Evolutionary conservation across 1,139 yeast species (phyloP), one percentile per base, ranked within the genome.

Genomic region (Geotrichum carabidarum): DNA sequence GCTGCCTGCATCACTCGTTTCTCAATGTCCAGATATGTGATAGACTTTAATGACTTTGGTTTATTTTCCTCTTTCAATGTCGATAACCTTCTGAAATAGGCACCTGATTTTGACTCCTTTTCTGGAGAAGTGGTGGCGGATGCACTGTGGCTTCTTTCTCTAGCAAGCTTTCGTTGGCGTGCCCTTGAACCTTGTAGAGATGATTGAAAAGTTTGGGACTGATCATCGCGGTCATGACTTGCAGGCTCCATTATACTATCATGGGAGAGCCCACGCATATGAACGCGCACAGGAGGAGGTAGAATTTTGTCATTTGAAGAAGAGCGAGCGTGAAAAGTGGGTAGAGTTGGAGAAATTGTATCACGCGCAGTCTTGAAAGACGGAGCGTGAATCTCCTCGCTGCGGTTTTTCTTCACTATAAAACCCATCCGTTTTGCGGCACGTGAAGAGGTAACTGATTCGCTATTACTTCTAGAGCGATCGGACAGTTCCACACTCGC

Each of bases 71-170:
- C 78, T 78, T 54, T 74, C 77, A 86, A 69, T 0, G 86, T 82
- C 1, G 93, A 84, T 48, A 86, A 69, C 57, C 94, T 75, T 61
- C 86, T 76, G 65, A 85, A 84, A 65, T 84, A 85, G 38, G 88
- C 90, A 14, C 83, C 68, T 1, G 67, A 60, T 8, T 62, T 60
- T 2, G 82, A 52, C 44, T 65, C 69, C 35, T 57, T 51, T 15
- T 62, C 60, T 1, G 66, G 67, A 6, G 68, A 62, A 1, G 61
- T 49, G 8, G 63, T 55, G 8, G 56, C 54, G 4, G 58, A 50
- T 1, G 53, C 56, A 1, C 54, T 49, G 12, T 56, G 58, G 44
- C 58, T 56, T 15, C 58, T 51, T 37, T 56, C 58, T 14, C 58
- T 44, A n/a, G 45, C 35, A n/a, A 47, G 36, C 18, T 31, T 53